Conservation (phyloP, 352 stramenopile species). For the Achlya hypogyna region DNA sequence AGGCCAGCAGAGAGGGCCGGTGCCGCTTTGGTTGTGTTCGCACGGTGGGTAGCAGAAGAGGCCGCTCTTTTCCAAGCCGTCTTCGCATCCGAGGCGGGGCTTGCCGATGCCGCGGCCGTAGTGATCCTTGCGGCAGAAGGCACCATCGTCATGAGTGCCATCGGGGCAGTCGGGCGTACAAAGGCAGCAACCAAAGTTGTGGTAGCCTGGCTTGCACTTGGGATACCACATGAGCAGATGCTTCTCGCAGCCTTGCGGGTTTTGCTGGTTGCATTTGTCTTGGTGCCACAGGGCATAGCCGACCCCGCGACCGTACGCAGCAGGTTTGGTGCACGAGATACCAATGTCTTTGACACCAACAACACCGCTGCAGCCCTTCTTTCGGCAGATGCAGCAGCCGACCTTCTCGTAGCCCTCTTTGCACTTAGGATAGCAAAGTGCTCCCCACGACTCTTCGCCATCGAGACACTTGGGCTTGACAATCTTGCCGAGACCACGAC, state of each 20-base stretch:
- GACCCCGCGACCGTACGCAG: neutral
- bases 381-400: slow-evolving; percentile 11
- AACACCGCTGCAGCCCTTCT: slow-evolving; percentile 14
- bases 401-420: slow-evolving; percentile 12
- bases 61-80: slow-evolving; percentile 12
- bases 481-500: neutral
- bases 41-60: slow-evolving; percentile 21
- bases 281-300: neutral
- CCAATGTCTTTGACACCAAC: slow-evolving; percentile 3
- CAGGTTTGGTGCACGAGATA: slow-evolving; percentile 14
- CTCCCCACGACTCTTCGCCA: slow-evolving; percentile 2
- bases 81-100: slow-evolving; percentile 1
- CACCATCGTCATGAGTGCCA: slow-evolving; percentile 3
- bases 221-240: slow-evolving; percentile 11
- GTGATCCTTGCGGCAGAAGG: slow-evolving; percentile 21
- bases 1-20: slow-evolving; percentile 20
- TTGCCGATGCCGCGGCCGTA: slow-evolving; percentile 2
- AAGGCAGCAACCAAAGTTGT: slow-evolving; percentile 9
- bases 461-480: neutral
- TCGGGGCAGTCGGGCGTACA: slow-evolving; percentile 12
- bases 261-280: slow-evolving; percentile 9
- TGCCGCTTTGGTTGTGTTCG: neutral
- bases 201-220: slow-evolving; percentile 7
- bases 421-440: slow-evolving; percentile 11
- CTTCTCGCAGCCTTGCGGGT: slow-evolving; percentile 12